Evolutionary conservation across 176 grass and related monocot species (phyloP), one percentile per base, ranked within the genome.

Genomic region (Ensete glaucum): DNA sequence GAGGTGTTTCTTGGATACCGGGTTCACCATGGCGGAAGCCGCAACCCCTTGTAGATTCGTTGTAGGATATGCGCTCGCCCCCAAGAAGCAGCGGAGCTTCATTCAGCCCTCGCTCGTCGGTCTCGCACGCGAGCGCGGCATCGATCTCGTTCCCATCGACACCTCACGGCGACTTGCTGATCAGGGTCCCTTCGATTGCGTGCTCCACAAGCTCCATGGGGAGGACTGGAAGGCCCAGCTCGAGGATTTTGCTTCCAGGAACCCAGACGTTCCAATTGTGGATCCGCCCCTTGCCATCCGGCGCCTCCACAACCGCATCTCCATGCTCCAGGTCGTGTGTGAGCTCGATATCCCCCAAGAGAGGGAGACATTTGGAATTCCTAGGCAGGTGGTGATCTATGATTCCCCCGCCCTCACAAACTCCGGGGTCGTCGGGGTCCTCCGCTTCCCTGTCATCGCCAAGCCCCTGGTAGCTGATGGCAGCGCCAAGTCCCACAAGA

Each of bases 291-390:
- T 75, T 69, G 87, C 89, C 66, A 98, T 98, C 82, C 90, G 93
- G 85, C 83, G 90, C 88, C 86, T 93, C 82, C 90, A 85, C 86
- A 89, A 93, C 80, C 90, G 94, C 82, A 91, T 93, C 82, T 89
- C 94, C 82, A 98, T 98, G 90, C 90, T 98, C 77, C 90, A 98
- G 80, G 83, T 93, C 66, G 94, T 98, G 16, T 90, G 90, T 54
- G 90, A 89, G 72, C 86, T 98, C 56, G 88, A 98, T 73, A 83
- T 84, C 73, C 71, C 73, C 26, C 58, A 58, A 22, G 80, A 29
- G 29, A 64, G 54, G 16, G 65, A 86, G 29, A 92, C 93, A 53
- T 96, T 96, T 27, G 93, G 93, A 62, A 92, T 92, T 76, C 93
- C 93, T 60, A 86, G 83, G 74, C 85, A 92, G 80, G 85, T 96